Evolutionary conservation across 2,329 filamentous ascomycete species (phyloP).

Genomic region (Colletotrichum sp.): DNA sequence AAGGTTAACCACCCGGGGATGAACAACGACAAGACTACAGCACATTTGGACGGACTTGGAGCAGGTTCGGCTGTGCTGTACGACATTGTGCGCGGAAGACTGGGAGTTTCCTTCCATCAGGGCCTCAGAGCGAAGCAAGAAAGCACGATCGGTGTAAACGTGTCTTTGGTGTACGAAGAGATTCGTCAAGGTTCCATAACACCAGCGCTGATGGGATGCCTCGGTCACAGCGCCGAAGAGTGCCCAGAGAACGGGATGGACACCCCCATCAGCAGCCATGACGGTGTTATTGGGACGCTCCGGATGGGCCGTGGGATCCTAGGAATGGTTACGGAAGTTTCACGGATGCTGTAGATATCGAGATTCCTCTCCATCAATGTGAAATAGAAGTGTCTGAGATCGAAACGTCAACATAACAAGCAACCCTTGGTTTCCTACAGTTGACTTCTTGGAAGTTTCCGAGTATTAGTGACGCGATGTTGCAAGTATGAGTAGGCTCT

Average conservation of each 20-base stretch:
- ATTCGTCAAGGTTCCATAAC: constrained; percentile 4
- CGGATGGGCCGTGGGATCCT: background rate
- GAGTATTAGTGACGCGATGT: background rate
- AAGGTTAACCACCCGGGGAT: background rate
- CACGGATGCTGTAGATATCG: background rate
- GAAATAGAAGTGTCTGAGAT: background rate
- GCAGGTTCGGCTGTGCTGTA: constrained; percentile 34
- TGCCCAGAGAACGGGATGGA: background rate
- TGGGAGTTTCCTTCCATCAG: constrained; percentile 32
- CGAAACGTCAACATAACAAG: background rate
- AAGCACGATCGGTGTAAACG: constrained; percentile 37
- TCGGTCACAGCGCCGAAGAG: background rate
- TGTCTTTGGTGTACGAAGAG: constrained; percentile 34
- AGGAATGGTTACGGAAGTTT: background rate
- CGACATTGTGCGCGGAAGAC: constrained; percentile 30
- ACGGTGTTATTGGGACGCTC: background rate
- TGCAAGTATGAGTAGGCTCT: background rate
- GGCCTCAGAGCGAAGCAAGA: constrained; percentile 34
- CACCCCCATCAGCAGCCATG: background rate
- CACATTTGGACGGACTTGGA: constrained; percentile 26
- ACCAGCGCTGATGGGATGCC: background rate
- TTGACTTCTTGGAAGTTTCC: background rate
- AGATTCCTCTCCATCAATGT: background rate
- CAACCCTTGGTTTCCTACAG: background rate
- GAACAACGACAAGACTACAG: background rate